These are phyloP conservation scores for Smittium culicis DNA, from an alignment of 371 early-diverging fungal genomes.

Conservation along the genomic window DNA sequence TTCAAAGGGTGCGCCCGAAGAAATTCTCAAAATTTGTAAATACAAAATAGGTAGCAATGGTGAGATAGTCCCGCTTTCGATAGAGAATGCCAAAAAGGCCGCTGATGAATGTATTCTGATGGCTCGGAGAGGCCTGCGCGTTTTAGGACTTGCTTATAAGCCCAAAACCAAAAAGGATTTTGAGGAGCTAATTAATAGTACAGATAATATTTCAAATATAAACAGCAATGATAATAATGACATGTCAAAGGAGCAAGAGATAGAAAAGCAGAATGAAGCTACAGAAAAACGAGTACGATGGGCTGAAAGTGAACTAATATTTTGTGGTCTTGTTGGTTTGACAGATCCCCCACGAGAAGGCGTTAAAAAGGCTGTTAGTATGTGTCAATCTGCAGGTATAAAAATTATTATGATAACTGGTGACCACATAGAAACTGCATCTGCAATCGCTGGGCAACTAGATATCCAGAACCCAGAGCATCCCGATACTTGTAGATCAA, in stretches of 20 bases:
- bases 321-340: slow-evolving; percentile 87
- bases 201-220: too few species aligned
- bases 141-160: too few species aligned
- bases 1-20: slow-evolving; percentile 86
- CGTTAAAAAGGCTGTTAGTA: slow-evolving; percentile 62
- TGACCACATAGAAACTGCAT: slow-evolving; percentile 91
- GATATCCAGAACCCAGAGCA: slow-evolving; percentile 60
- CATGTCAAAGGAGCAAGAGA: neutral
- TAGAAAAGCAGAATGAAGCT: neutral
- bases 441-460: slow-evolving; percentile 81
- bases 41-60: slow-evolving; percentile 10
- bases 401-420: slow-evolving; percentile 96
- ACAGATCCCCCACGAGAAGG: slow-evolving; percentile 92
- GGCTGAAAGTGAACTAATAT: slow-evolving; percentile 68
- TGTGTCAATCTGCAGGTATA: slow-evolving; percentile 84
- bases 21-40: slow-evolving; percentile 34
- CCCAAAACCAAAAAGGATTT: too few species aligned
- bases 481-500: slow-evolving; percentile 69
- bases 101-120: too few species aligned
- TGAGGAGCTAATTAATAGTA: too few species aligned
- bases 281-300: slow-evolving; percentile 11
- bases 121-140: too few species aligned
- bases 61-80: too few species aligned
- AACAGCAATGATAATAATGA: slow-evolving; percentile 13
- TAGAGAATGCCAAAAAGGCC: too few species aligned